Conservation (phyloP, 2,329 filamentous ascomycete species). For the Xylariales sp. region DNA sequence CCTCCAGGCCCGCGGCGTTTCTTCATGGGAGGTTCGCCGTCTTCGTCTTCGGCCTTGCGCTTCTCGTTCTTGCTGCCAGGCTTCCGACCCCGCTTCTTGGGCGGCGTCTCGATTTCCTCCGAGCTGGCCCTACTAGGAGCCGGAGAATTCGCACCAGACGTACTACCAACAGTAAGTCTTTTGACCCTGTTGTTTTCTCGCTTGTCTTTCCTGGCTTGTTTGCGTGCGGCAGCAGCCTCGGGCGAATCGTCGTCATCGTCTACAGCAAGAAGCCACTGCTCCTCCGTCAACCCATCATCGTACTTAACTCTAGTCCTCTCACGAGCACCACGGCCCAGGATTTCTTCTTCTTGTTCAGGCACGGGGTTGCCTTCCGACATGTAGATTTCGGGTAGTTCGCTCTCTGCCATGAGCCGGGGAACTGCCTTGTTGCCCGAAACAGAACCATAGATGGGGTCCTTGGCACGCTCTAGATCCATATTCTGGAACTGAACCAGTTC, state of each 20-base stretch:
- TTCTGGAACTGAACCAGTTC: slow-evolving; percentile 76
- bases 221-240: slow-evolving; percentile 86
- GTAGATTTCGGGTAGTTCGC: slow-evolving; percentile 91
- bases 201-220: slow-evolving; percentile 78
- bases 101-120: slow-evolving; percentile 69
- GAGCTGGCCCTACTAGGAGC: slow-evolving; percentile 75
- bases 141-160: slow-evolving; percentile 64
- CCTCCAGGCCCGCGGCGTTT: slow-evolving; percentile 70
- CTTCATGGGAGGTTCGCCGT: slow-evolving; percentile 73
- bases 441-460: slow-evolving; percentile 66
- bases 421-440: slow-evolving; percentile 55
- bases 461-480: slow-evolving; percentile 71
- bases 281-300: slow-evolving; percentile 94
- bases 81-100: slow-evolving; percentile 83
- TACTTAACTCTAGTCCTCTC: slow-evolving; percentile 94
- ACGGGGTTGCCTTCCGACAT: slow-evolving; percentile 79
- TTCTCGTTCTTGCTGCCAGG: slow-evolving; percentile 71
- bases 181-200: slow-evolving; percentile 72
- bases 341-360: slow-evolving; percentile 72
- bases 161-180: slow-evolving; percentile 33
- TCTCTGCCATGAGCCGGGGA: slow-evolving; percentile 79
- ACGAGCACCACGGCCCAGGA: slow-evolving; percentile 82
- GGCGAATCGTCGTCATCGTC: slow-evolving; percentile 94
- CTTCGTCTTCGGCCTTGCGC: slow-evolving; percentile 78
- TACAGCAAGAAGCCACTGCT: slow-evolving; percentile 97